Evolutionary conservation across 768 basidiomycete species (phyloP).

Genomic region (Collybia mongolica): DNA sequence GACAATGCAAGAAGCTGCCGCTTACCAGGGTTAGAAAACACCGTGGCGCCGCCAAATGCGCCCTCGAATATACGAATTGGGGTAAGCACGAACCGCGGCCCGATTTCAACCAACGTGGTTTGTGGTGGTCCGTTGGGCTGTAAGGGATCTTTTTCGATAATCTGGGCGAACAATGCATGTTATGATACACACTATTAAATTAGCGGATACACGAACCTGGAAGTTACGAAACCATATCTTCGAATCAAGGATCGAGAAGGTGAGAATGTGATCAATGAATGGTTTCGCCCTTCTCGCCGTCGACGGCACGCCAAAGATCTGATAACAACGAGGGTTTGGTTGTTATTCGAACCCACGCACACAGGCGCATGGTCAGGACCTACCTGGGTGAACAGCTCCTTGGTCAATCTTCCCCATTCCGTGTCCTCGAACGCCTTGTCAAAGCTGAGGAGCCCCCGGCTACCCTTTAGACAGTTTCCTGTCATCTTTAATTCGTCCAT

Average conservation of each 20-base stretch:
- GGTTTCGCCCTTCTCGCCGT: slow-evolving; percentile 91
- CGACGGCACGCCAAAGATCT: slow-evolving; percentile 96
- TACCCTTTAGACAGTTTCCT: slow-evolving; percentile 96
- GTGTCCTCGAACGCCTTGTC: slow-evolving; percentile 87
- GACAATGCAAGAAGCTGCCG: slow-evolving; percentile 16
- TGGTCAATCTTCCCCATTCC: slow-evolving; percentile 83
- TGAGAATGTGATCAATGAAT: slow-evolving; percentile 96
- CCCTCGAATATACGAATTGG: slow-evolving; percentile 99
- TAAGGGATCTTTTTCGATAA: slow-evolving; percentile 90
- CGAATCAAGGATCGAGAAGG: slow-evolving; percentile 91
- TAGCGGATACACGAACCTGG: slow-evolving; percentile 57
- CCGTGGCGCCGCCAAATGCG: slow-evolving; percentile 91
- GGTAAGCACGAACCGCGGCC: slow-evolving; percentile 94
- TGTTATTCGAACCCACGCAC: neutral
- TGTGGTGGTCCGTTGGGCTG: slow-evolving; percentile 84
- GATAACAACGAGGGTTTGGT: slow-evolving; percentile 12
- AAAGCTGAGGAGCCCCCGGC: slow-evolving; percentile 89
- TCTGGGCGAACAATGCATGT: slow-evolving; percentile 44
- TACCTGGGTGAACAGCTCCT: slow-evolving; percentile 93
- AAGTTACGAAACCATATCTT: slow-evolving; percentile 99
- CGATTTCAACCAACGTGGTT: slow-evolving; percentile 92
- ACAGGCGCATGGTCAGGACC: slow-evolving; percentile 24
- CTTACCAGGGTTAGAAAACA: slow-evolving; percentile 93
- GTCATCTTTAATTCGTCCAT: slow-evolving; percentile 99
- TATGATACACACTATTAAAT: neutral